Base-by-base conservation (phyloP, 352 stramenopile species). In the Aphanomyces invadans region DNA sequence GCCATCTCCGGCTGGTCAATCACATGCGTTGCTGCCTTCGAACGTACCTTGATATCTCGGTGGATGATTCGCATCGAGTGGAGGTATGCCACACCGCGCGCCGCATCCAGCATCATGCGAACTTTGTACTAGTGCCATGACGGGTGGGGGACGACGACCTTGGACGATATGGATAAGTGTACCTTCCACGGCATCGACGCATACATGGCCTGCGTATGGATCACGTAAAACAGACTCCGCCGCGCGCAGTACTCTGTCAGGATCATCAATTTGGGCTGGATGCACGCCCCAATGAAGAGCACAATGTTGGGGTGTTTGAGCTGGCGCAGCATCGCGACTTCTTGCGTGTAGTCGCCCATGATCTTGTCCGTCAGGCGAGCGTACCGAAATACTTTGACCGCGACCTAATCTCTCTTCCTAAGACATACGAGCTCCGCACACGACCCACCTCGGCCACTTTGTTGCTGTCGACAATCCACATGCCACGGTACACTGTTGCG, bases 11-110 rank as follows among this genome's bases (percentile, higher is more conserved):
- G n/a, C n/a, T n/a, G n/a, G n/a, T n/a, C n/a, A n/a, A n/a, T n/a
- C n/a, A n/a, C n/a, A n/a, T n/a, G n/a, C n/a, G n/a, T n/a, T n/a
- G n/a, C n/a, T n/a, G n/a, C n/a, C n/a, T n/a, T n/a, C n/a, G n/a
- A n/a, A n/a, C n/a, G n/a, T n/a, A 94, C 87, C 79, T 95, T 95
- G 69, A 95, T 93, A 48, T 95, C 87, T 25, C 87, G 86, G 69
- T 95, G 87, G 49, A 95, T 95, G 56, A 95, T 92, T 32, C 83
- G 76, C 54, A 78, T 87, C 1, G 87, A 94, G 69, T 95, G 87
- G 12, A 95, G 73, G 39, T 95, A 95, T 69, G 90, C 83, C 31
- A 95, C 94, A n/a, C 86, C 87, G 71, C 83, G 70, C 36, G 87
- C 87, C 17, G 85, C 86, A 68, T 95, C 86, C 23, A 95, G 74